Evolutionary conservation across 129 eudicot genomes (phyloP).

Genomic region (Ambrosia trifida): DNA sequence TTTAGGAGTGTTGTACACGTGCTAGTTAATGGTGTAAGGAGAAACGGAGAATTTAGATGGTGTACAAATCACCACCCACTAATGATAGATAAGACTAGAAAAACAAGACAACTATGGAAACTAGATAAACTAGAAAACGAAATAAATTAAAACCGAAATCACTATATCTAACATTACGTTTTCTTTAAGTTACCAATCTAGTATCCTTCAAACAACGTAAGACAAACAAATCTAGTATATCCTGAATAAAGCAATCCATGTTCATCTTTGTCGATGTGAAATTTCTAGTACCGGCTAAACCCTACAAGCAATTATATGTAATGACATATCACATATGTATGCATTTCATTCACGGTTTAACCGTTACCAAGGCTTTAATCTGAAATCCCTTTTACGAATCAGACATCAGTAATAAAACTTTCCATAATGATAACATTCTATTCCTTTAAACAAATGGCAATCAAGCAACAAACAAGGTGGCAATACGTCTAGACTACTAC

Average conservation of each 20-base stretch:
- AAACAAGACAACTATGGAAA: too few relatives aligned
- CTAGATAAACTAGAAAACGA: too few relatives aligned
- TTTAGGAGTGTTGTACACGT: not conserved
- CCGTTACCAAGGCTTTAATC: not conserved
- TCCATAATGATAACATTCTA: not conserved
- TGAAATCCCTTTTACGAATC: not conserved
- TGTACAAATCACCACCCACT: not conserved
- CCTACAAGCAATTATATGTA: not conserved
- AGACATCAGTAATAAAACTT: not conserved
- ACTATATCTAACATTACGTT: not conserved
- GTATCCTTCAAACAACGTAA: not conserved
- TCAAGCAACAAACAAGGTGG: not conserved
- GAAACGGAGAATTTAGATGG: not conserved
- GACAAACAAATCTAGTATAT: not conserved
- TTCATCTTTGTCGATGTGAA: not conserved
- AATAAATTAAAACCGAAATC: not conserved
- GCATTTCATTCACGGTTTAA: not conserved
- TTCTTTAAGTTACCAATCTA: not conserved
- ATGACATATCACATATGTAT: not conserved
- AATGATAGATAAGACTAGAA: not conserved
- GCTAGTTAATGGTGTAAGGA: not conserved
- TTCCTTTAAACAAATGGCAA: not conserved
- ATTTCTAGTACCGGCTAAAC: not conserved
- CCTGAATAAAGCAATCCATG: not conserved
- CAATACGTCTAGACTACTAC: not conserved